Percentiles rank a stretch among this genome's conserved stretches.
phyloP scores from a whole-genome alignment of 169 alveolate genomes.

The Cryptosporidium sp. region DNA sequence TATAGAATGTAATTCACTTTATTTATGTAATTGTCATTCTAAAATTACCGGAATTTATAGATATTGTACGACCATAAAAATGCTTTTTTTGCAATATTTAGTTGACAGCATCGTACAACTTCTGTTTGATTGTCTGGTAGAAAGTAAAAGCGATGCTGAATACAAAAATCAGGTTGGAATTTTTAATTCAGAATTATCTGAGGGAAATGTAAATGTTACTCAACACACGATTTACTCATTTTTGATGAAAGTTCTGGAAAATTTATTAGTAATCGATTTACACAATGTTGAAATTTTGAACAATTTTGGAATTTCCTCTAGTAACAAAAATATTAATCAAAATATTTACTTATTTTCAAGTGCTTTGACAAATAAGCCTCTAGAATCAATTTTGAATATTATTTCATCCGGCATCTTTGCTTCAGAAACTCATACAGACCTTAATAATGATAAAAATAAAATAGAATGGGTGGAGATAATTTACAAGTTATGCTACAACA shows the following conservation, averaged over 20 bases:
- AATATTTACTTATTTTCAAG: not conserved
- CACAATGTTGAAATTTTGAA: conserved; percentile 20
- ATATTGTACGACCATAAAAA: not conserved
- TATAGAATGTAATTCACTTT: conserved; percentile 51
- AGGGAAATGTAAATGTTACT: conserved; percentile 36
- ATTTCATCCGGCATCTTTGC: not conserved
- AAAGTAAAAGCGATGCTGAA: conserved; percentile 61
- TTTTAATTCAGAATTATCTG: conserved; percentile 17
- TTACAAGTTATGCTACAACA: conserved; percentile 31
- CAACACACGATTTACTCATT: conserved; percentile 66
- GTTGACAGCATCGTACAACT: conserved; percentile 13
- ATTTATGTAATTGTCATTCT: not conserved
- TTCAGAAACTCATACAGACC: not conserved
- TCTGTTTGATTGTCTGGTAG: conserved; percentile 22
- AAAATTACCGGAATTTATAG: not conserved
- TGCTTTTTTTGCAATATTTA: conserved; percentile 14
- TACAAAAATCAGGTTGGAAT: conserved; percentile 57
- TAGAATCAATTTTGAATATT: conserved; percentile 10
- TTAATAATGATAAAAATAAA: not conserved
- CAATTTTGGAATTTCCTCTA: not conserved
- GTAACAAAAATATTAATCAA: not conserved
- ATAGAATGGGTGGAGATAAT: not conserved
- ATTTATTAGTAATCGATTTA: conserved; percentile 38
- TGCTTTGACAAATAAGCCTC: not conserved
- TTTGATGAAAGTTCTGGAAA: conserved; percentile 33